phyloP scores from a whole-genome alignment of 306 rosid species.

The Pyrus bretschneideri region DNA sequence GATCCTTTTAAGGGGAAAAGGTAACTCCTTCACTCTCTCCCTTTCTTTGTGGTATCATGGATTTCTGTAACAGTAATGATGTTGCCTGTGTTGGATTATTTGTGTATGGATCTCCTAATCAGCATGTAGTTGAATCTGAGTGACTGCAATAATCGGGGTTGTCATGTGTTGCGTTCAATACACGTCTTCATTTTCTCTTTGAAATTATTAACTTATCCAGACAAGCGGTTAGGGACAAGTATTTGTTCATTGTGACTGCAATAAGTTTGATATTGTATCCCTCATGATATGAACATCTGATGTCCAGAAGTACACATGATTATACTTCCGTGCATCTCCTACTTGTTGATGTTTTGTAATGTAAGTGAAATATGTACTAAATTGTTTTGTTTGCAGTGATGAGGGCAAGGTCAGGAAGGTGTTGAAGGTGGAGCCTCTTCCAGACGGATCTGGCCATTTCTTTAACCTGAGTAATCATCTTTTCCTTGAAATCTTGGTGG shows the following conservation, averaged over 20 bases:
- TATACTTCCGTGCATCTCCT: background rate
- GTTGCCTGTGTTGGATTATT: background rate
- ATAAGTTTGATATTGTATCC: background rate
- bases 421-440: constrained; percentile 87
- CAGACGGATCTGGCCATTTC: constrained; percentile 87
- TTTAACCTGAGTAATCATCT: constrained; percentile 76
- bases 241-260: background rate
- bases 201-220: background rate
- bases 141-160: background rate
- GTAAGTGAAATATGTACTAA: background rate
- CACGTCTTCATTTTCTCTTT: background rate
- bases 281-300: background rate
- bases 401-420: constrained; percentile 88
- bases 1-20: constrained; percentile 67
- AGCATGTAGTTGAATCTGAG: background rate
- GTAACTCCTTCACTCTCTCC: constrained; percentile 23
- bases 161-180: background rate
- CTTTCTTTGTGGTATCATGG: background rate
- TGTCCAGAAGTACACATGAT: background rate
- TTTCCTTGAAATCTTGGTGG: constrained; percentile 18
- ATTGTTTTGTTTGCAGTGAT: constrained; percentile 52
- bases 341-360: background rate
- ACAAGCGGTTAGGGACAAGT: background rate
- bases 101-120: background rate
- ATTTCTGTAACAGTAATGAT: background rate